phyloP scores from a whole-genome alignment of 1,139 yeast species.

The Pichia norvegensis region DNA sequence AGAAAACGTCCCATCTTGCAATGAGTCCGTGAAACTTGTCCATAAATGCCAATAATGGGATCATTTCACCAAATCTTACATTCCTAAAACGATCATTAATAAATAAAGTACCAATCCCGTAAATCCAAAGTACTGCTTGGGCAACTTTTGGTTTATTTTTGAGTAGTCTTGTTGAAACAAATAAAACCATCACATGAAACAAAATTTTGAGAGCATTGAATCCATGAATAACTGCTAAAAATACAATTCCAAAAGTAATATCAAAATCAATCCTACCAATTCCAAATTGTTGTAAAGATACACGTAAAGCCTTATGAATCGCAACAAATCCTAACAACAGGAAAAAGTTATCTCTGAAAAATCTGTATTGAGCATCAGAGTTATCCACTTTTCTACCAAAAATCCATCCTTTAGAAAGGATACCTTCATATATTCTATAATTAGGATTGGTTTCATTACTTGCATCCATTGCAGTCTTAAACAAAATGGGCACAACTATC shows the following conservation, averaged over 20 bases:
- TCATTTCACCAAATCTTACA: conserved; percentile 39
- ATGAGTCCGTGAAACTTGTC: conserved; percentile 71
- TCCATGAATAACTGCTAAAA: conserved; percentile 76
- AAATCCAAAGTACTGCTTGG: conserved; percentile 53
- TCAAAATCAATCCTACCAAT: conserved; percentile 53
- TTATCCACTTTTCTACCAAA: conserved; percentile 79
- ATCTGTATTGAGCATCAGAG: conserved; percentile 82
- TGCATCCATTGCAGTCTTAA: conserved; percentile 74
- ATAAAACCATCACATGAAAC: conserved; percentile 50
- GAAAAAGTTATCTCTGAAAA: conserved; percentile 74
- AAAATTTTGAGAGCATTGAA: conserved; percentile 55
- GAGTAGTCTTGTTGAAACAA: conserved; percentile 38
- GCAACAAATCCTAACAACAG: conserved; percentile 47
- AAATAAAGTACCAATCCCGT: conserved; percentile 69
- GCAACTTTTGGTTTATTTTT: conserved; percentile 29
- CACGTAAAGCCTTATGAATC: conserved; percentile 48
- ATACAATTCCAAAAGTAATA: conserved; percentile 58
- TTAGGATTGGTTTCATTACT: conserved; percentile 74
- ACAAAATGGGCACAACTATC: conserved; percentile 73
- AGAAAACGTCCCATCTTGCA: conserved; percentile 91
- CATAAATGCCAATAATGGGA: conserved; percentile 35
- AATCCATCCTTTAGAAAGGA: conserved; percentile 67
- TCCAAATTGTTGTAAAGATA: conserved; percentile 22
- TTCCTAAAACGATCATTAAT: conserved; percentile 63
- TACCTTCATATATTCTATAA: conserved; percentile 52